Conservation (phyloP, 768 basidiomycete genomes). For the Lentinula sp. region DNA sequence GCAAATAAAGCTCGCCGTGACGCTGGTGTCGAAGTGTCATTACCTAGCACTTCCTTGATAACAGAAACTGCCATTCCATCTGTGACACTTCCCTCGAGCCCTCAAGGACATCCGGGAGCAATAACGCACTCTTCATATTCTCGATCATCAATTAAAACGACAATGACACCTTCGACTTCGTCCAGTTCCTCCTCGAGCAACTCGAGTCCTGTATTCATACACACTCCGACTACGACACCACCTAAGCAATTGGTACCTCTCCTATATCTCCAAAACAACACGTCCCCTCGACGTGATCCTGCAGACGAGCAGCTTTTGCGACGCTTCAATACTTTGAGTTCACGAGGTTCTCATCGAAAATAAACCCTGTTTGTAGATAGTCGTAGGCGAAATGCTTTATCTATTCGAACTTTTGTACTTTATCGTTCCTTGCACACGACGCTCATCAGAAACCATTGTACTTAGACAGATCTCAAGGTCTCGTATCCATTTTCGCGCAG, state of each 20-base stretch:
- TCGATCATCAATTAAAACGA: slow-evolving; percentile 20
- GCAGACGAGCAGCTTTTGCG: slow-evolving; percentile 59
- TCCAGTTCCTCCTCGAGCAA: slow-evolving; percentile 34
- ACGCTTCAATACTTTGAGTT: slow-evolving; percentile 29
- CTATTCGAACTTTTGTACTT: too few species aligned
- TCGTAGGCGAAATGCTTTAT: too few species aligned
- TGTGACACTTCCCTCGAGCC: neutral
- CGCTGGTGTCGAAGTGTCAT: slow-evolving; percentile 31
- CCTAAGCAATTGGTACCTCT: slow-evolving; percentile 50
- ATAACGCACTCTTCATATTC: slow-evolving; percentile 15
- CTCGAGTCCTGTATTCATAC: slow-evolving; percentile 22
- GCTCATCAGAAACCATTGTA: too few species aligned
- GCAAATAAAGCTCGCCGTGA: slow-evolving; percentile 56
- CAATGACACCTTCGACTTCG: slow-evolving; percentile 26
- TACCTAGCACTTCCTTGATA: slow-evolving; percentile 5
- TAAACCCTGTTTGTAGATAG: too few species aligned
- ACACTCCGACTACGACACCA: slow-evolving; percentile 15
- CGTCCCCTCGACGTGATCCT: slow-evolving; percentile 54
- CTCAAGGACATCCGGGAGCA: slow-evolving; percentile 14
- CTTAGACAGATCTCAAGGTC: too few species aligned
- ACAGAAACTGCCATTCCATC: neutral
- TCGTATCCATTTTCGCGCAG: too few species aligned
- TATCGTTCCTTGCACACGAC: too few species aligned
- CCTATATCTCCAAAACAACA: slow-evolving; percentile 49
- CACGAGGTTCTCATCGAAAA: neutral